These are phyloP conservation scores for Arachis monticola DNA, from an alignment of 331 rosid species.

Conservation along the genomic window DNA sequence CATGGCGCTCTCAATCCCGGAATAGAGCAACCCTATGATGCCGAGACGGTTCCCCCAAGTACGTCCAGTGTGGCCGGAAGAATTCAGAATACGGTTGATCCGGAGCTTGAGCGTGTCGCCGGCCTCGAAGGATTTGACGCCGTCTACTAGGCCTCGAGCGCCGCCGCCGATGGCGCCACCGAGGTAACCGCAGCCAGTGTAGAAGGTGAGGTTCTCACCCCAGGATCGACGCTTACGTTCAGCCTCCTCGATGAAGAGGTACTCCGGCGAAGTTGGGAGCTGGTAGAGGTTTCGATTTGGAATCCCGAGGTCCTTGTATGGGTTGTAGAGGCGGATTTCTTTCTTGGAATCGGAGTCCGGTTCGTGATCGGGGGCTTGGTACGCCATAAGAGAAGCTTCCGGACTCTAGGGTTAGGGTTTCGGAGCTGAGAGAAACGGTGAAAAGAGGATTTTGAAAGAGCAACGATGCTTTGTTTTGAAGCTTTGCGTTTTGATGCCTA, in stretches of 20 bases:
- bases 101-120: constrained; percentile 79
- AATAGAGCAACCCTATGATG: constrained; percentile 70
- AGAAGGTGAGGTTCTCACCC: constrained; percentile 90
- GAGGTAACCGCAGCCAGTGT: constrained; percentile 84
- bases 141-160: constrained; percentile 57
- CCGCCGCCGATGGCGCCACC: constrained; percentile 74
- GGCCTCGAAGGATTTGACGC: constrained; percentile 75
- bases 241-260: constrained; percentile 87
- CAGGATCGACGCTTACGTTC: constrained; percentile 81
- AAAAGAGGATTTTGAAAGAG: constrained; percentile 21
- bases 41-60: constrained; percentile 82
- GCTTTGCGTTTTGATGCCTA: background rate
- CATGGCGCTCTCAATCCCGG: constrained; percentile 82
- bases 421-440: background rate
- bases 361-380: constrained; percentile 56
- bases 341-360: constrained; percentile 46
- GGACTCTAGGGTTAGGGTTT: constrained; percentile 41
- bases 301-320: constrained; percentile 82
- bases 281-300: constrained; percentile 75
- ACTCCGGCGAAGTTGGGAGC: constrained; percentile 86
- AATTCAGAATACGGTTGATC: constrained; percentile 68
- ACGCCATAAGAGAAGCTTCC: constrained; percentile 62
- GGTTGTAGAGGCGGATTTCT: constrained; percentile 72
- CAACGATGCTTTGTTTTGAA: background rate
- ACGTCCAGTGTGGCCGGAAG: constrained; percentile 87